Conservation (phyloP, 306 rosid species). For the Malus asiatica region DNA sequence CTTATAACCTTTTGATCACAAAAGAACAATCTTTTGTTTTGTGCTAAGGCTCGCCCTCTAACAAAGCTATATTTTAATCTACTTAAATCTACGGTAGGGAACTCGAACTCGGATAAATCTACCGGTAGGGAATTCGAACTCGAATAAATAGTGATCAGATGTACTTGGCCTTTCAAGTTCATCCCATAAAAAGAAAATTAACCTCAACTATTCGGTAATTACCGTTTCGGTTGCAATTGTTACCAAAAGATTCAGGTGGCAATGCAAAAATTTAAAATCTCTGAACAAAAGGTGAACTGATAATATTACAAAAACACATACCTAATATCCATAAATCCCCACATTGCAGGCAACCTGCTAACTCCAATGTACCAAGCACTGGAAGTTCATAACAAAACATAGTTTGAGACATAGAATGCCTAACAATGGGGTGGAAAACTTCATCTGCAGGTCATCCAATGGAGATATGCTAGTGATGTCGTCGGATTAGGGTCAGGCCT, state of each 20-base stretch:
- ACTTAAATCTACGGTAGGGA: too few species aligned
- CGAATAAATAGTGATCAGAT: background rate
- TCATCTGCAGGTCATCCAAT: background rate
- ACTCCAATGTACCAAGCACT: background rate
- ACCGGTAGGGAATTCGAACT: too few species aligned
- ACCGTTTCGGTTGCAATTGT: background rate
- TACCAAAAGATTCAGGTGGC: background rate
- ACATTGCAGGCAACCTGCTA: background rate
- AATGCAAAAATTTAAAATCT: too few species aligned
- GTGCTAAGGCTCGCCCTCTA: too few species aligned
- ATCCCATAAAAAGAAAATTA: too few species aligned
- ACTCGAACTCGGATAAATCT: too few species aligned
- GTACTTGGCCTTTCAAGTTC: background rate
- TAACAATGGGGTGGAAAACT: background rate
- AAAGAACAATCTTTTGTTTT: too few species aligned
- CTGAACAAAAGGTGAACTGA: too few species aligned
- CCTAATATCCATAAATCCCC: background rate
- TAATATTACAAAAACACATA: background rate
- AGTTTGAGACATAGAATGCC: background rate
- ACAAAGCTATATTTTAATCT: too few species aligned
- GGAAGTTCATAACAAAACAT: background rate
- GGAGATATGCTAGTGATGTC: slow-evolving; percentile 21
- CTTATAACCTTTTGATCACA: too few species aligned
- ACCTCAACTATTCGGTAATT: background rate
- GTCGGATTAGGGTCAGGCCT: slow-evolving; percentile 32